Percentiles rank a stretch among this genome's conserved stretches.
phyloP scores from a whole-genome alignment of 2,329 filamentous ascomycete species.

The Atkinsonella hypoxylon region DNA sequence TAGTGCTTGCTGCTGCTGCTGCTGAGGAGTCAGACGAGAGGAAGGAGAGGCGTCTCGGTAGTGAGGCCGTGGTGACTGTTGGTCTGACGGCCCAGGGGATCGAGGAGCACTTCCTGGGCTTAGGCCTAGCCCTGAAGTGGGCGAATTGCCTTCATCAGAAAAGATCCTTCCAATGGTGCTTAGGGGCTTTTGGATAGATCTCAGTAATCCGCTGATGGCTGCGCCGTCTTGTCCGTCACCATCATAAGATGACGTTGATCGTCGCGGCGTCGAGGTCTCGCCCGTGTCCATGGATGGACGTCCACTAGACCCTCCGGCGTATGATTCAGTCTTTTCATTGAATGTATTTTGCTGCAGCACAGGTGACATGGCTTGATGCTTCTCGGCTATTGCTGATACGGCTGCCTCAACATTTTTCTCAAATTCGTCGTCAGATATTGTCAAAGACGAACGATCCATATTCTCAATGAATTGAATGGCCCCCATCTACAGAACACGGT shows the following conservation, averaged over 20 bases:
- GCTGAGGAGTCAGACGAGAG: constrained; percentile 12
- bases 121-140: constrained; percentile 12
- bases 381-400: constrained; percentile 89
- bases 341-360: constrained; percentile 26
- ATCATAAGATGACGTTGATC: constrained; percentile 44
- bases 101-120: constrained; percentile 21
- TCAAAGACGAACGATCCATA: constrained; percentile 84
- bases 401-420: constrained; percentile 93
- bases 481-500: constrained; percentile 50
- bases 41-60: constrained; percentile 13
- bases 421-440: constrained; percentile 90
- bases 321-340: constrained; percentile 30
- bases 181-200: constrained; percentile 82
- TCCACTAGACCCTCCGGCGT: constrained; percentile 19
- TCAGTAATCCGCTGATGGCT: constrained; percentile 72
- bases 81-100: constrained; percentile 23
- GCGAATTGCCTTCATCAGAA: constrained; percentile 49
- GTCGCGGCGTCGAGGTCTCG: constrained; percentile 29
- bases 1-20: constrained; percentile 16
- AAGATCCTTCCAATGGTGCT: constrained; percentile 93
- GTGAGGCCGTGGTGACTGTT: constrained; percentile 18
- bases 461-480: constrained; percentile 96
- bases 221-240: constrained; percentile 55
- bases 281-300: constrained; percentile 31
- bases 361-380: constrained; percentile 51